Evolutionary conservation across 371 early-diverging fungal genomes (phyloP).

Genomic region (Basidiobolus meristosporus): DNA sequence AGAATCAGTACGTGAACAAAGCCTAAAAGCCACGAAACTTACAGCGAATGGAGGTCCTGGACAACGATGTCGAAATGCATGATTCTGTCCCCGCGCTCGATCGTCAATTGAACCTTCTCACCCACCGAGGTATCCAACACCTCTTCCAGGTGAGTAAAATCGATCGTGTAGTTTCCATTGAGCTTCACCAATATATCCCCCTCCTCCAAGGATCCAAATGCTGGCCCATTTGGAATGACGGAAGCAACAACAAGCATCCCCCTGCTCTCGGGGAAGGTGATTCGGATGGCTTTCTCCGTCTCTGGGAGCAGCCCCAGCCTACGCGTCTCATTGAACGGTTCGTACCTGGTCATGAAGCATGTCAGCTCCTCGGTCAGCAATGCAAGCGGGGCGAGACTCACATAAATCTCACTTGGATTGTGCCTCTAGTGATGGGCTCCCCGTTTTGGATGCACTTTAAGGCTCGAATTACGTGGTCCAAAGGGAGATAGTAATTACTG

Average conservation of each 20-base stretch:
- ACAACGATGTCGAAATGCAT: slow-evolving; percentile 33
- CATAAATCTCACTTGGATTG: slow-evolving; percentile 54
- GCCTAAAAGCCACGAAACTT: slow-evolving; percentile 6
- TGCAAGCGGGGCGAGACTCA: background rate
- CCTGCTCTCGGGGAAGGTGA: slow-evolving; percentile 49
- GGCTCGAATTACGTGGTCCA: slow-evolving; percentile 64
- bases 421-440: slow-evolving; percentile 61
- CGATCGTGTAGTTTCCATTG: slow-evolving; percentile 51
- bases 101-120: slow-evolving; percentile 27
- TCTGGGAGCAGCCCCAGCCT: slow-evolving; percentile 41
- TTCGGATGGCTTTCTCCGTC: slow-evolving; percentile 54
- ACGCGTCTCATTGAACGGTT: slow-evolving; percentile 54
- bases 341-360: slow-evolving; percentile 15
- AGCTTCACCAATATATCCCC: slow-evolving; percentile 79
- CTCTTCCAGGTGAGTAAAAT: slow-evolving; percentile 66
- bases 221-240: slow-evolving; percentile 73
- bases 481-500: slow-evolving; percentile 82
- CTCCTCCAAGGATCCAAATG: slow-evolving; percentile 44
- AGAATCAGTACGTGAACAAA: background rate
- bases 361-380: no score
- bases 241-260: slow-evolving; percentile 73
- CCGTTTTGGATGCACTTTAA: slow-evolving; percentile 46
- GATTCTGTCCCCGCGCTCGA: slow-evolving; percentile 57
- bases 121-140: slow-evolving; percentile 58
- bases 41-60: slow-evolving; percentile 49